Evolutionary conservation across 169 alveolate genomes (phyloP).

Genomic region (Plasmodium falciparum): DNA sequence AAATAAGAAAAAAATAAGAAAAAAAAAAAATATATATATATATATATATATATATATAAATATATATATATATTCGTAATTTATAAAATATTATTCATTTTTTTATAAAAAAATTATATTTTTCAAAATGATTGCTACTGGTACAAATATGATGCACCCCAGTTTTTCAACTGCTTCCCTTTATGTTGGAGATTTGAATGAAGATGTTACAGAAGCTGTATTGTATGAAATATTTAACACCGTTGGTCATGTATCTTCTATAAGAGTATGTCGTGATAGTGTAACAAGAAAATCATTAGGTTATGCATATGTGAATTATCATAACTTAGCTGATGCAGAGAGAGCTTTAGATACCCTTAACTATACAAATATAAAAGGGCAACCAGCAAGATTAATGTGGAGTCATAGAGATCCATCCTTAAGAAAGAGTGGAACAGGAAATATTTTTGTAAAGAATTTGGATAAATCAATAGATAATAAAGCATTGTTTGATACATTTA

Average conservation of each 20-base stretch:
- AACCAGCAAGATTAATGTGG: conserved; percentile 95
- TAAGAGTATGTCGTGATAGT: conserved; percentile 94
- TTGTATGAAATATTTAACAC: conserved; percentile 94
- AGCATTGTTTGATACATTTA: conserved; percentile 94
- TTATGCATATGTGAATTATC: conserved; percentile 95
- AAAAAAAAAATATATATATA: too few relatives aligned
- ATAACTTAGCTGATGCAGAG: conserved; percentile 92
- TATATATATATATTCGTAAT: too few relatives aligned
- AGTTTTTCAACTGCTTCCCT: conserved; percentile 90
- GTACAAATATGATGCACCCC: conserved; percentile 77
- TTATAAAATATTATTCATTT: neutral
- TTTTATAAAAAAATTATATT: neutral
- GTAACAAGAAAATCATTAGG: conserved; percentile 93
- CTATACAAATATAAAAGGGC: conserved; percentile 93
- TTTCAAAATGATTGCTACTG: conserved; percentile 70
- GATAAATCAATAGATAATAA: conserved; percentile 94
- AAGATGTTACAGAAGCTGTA: conserved; percentile 95
- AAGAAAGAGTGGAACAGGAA: conserved; percentile 94
- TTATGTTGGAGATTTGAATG: conserved; percentile 94
- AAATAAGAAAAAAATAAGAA: too few relatives aligned
- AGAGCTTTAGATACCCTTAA: conserved; percentile 94
- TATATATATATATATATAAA: too few relatives aligned
- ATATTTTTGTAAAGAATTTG: conserved; percentile 95
- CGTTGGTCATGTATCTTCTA: conserved; percentile 95
- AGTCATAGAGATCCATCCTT: conserved; percentile 94